phyloP scores from a whole-genome alignment of 1,284 basidiomycete genomes.

The Irpex lacteus region DNA sequence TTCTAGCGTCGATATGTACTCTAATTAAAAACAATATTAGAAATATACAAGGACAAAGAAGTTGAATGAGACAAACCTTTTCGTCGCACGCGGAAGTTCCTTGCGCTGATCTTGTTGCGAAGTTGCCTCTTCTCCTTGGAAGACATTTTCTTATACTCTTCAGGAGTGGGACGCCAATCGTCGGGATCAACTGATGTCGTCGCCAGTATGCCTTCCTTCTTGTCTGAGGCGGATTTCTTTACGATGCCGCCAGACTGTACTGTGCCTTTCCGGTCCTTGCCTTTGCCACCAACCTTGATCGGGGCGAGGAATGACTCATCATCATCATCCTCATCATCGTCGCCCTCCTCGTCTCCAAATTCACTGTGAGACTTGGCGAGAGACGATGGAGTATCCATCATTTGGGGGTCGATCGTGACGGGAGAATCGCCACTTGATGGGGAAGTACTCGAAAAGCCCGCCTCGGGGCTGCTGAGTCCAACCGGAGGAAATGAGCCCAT shows the following conservation, averaged over 20 bases:
- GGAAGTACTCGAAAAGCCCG: conserved; percentile 13
- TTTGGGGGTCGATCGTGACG: conserved; percentile 51
- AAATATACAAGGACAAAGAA: conserved; percentile 14
- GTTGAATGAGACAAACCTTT: conserved; percentile 61
- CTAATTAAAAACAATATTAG: conserved; percentile 35
- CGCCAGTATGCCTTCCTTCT: conserved; percentile 32
- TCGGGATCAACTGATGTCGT: conserved; percentile 54
- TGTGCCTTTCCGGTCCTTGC: conserved; percentile 65
- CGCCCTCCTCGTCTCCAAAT: conserved; percentile 21
- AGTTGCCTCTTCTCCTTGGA: conserved; percentile 97
- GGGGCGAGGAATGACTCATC: conserved; percentile 29
- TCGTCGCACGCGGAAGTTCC: conserved; percentile 91
- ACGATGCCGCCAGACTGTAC: conserved; percentile 70
- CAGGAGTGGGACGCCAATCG: conserved; percentile 82
- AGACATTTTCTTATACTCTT: conserved; percentile 94
- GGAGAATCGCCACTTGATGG: conserved; percentile 27
- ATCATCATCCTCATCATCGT: conserved; percentile 18
- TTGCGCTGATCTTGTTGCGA: conserved; percentile 94
- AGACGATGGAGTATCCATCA: conserved; percentile 44
- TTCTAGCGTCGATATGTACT: conserved; percentile 93
- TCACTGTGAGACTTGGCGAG: conserved; percentile 33
- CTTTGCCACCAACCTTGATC: conserved; percentile 57
- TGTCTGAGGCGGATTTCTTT: conserved; percentile 51
- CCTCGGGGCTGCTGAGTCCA: conserved; percentile 16
- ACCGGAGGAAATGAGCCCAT: conserved; percentile 25